A percentile compares a stretch with the other conserved stretches of the same genome.
These are phyloP conservation scores for Melanogaster broomeanus DNA, from an alignment of 768 basidiomycete species.

Conservation along the genomic window DNA sequence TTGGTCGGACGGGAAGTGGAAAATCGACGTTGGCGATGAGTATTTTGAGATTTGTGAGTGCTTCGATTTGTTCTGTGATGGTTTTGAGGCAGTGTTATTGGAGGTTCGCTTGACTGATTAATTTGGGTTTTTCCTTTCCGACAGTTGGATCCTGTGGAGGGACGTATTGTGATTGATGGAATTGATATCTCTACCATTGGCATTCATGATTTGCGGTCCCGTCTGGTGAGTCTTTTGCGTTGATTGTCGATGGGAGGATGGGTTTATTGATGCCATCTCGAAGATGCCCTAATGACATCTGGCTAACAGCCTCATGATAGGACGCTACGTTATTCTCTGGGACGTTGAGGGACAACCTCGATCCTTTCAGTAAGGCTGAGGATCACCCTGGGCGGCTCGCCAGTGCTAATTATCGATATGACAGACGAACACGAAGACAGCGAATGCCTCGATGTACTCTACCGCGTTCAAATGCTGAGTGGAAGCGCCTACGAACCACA, in stretches of 20 bases:
- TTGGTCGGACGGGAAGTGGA: constrained; percentile 83
- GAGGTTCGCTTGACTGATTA: not conserved
- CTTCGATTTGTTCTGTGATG: not conserved
- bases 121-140: not conserved
- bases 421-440: constrained; percentile 74
- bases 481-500: constrained; percentile 50
- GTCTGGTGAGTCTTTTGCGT: constrained; percentile 52
- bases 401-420: not conserved
- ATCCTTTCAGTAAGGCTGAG: constrained; percentile 57
- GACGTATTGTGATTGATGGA: constrained; percentile 82
- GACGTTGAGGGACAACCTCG: constrained; percentile 72
- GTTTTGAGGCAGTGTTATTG: not conserved
- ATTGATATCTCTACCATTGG: constrained; percentile 88
- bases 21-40: constrained; percentile 88
- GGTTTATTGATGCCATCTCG: not conserved
- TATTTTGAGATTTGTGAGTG: constrained; percentile 73
- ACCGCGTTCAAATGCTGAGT: constrained; percentile 76
- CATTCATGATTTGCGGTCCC: constrained; percentile 77
- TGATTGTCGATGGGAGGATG: constrained; percentile 1
- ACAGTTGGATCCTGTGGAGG: constrained; percentile 72
- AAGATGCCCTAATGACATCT: constrained; percentile 42
- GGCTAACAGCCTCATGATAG: constrained; percentile 17
- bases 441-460: constrained; percentile 79
- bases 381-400: not conserved
- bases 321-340: constrained; percentile 82